Evolutionary conservation across 495 filamentous ascomycete species (phyloP).

Genomic region (Glutinoglossum americanum): DNA sequence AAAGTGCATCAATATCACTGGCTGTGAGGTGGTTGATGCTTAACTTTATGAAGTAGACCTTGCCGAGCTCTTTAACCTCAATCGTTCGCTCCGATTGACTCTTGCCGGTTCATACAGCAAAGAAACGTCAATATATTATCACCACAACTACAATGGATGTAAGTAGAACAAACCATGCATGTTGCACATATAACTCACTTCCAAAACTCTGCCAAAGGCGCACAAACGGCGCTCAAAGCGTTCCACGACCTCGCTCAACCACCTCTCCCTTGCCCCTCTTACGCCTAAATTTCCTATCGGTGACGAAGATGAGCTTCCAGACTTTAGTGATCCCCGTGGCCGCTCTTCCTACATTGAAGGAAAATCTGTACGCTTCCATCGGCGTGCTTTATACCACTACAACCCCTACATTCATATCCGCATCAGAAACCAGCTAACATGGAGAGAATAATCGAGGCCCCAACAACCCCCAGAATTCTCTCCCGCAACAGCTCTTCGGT

Average conservation of each 20-base stretch:
- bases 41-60: not conserved
- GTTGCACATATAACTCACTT: not conserved
- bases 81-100: not conserved
- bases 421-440: constrained; percentile 1
- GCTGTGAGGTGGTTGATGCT: too few species aligned
- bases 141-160: not conserved
- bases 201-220: not conserved
- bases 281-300: not conserved
- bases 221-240: not conserved
- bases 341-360: constrained; percentile 5
- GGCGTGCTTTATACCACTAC: not conserved
- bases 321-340: not conserved
- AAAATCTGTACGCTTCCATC: constrained; percentile 3
- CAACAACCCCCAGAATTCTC: constrained; percentile 4
- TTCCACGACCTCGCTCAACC: constrained; percentile 1
- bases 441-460: not conserved
- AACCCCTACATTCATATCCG: not conserved
- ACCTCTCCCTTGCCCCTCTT: constrained; percentile 1
- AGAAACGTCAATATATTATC: not conserved
- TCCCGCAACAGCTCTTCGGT: constrained; percentile 1
- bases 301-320: not conserved
- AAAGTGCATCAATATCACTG: too few species aligned
- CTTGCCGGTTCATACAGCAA: not conserved
- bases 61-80: not conserved
- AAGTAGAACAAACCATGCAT: not conserved